Evolutionary conservation across 1,284 basidiomycete genomes (phyloP), one percentile per base, ranked within the genome.

Genomic region (Malassezia dermatis): DNA sequence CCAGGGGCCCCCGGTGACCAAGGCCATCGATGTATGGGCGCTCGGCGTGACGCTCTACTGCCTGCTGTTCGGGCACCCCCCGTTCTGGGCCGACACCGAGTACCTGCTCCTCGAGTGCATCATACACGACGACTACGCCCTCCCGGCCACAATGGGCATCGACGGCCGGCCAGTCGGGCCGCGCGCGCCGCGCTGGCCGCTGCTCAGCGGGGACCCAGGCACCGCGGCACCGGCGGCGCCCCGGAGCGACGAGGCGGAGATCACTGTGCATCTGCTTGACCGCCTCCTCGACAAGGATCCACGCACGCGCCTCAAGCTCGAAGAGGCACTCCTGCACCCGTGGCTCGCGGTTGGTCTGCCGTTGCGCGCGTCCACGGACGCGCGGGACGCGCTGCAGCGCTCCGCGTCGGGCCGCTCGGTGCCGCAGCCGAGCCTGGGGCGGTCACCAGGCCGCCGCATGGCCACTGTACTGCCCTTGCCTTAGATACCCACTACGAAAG

Each of bases 11-110:
- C 53, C 50, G 7, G 86, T 98, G 61, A 93, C 90, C 32, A 90
- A 93, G 73, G 86, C 89, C 4, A 94, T 98, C 72, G 94, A 99
- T 69, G 83, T 98, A n/a, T 99, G 93, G 93, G 91, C 94, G 0
- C 81, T 99, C 8, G 94, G 94, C n/a, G 86, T 96, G 31, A 98
- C 94, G 1, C 79, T 96, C 12, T 98, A 90, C 77, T 94, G 90
- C 69, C 81, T 98, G 41, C 80, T 96, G 1, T 96, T 95, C 65
- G 94, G 89, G 23, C 78, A 78, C 51, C 81, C 84, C 7, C 88
- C 88, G 0, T 89, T 84, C 77, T 76, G 80, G 40, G 78, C 81
- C 56, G 71, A 73, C 17, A 79, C 81, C 62, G 88, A 91, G 76
- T 94, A 83, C 73, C 81, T 82, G 40, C 78, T 96, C 41, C 95